Percentiles rank a stretch among this genome's conserved stretches.
Evolutionary conservation across 2,329 filamentous ascomycete species (phyloP).

Genomic region (Ophiostoma ulmi): DNA sequence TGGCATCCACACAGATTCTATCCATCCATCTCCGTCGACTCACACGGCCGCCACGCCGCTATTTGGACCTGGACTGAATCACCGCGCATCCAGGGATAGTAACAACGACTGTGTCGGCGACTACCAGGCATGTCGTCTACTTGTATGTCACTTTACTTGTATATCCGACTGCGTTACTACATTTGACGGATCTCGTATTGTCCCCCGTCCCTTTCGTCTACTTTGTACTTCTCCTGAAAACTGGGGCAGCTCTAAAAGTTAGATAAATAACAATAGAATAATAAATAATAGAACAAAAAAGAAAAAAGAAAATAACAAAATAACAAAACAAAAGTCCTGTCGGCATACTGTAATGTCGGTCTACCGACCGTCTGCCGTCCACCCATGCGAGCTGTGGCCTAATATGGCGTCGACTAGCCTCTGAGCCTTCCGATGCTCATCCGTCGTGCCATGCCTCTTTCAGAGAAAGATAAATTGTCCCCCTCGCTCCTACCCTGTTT

Average conservation of each 20-base stretch:
- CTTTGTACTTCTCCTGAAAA: not conserved
- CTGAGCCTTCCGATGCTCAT: constrained; percentile 5
- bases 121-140: not conserved
- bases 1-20: not conserved
- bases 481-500: constrained; percentile 1
- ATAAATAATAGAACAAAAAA: not conserved
- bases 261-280: not conserved
- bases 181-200: not conserved
- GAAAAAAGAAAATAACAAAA: not conserved
- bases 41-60: constrained; percentile 4
- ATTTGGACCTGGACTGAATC: not conserved
- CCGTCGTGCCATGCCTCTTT: constrained; percentile 6
- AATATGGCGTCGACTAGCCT: not conserved
- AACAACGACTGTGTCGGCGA: no score
- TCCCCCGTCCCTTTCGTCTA: not conserved
- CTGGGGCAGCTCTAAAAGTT: not conserved
- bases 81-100: no score
- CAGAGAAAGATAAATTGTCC: not conserved
- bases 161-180: not conserved
- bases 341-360: not conserved
- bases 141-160: not conserved
- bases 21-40: not conserved
- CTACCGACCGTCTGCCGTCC: not conserved
- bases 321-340: not conserved
- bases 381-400: not conserved